These are phyloP conservation scores for Diplodia scrobiculata DNA, from an alignment of 2,329 filamentous ascomycete genomes.

Conservation along the genomic window DNA sequence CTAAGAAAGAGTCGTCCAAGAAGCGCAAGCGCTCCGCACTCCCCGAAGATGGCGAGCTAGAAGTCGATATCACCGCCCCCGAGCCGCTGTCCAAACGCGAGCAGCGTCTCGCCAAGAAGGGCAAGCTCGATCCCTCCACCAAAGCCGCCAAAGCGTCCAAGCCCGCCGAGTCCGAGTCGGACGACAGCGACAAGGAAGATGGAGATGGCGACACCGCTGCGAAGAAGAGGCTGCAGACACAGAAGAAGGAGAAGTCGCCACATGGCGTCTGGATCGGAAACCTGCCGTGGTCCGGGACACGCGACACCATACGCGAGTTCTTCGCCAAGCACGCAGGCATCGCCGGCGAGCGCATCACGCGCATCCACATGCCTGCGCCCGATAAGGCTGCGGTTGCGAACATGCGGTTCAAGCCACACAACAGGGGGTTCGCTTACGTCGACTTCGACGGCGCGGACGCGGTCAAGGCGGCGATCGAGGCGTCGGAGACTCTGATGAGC, in stretches of 20 bases:
- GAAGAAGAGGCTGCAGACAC: constrained; percentile 3
- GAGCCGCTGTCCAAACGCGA: constrained; percentile 95
- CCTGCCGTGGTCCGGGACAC: constrained; percentile 78
- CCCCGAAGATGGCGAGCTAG: constrained; percentile 62
- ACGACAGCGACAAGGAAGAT: constrained; percentile 41
- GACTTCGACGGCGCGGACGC: constrained; percentile 74
- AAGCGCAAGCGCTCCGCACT: constrained; percentile 63
- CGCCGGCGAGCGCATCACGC: constrained; percentile 70
- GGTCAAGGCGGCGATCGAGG: constrained; percentile 73
- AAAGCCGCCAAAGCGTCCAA: constrained; percentile 30
- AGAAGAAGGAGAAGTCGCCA: constrained; percentile 64
- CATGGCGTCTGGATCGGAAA: constrained; percentile 97
- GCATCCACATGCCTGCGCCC: constrained; percentile 74
- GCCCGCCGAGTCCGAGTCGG: constrained; percentile 32
- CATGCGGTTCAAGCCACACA: constrained; percentile 61
- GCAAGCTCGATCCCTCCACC: constrained; percentile 54
- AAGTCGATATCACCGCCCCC: constrained; percentile 85
- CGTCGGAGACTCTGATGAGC: constrained; percentile 79
- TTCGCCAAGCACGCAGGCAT: constrained; percentile 67
- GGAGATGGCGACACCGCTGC: constrained; percentile 34
- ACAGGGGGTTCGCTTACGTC: constrained; percentile 95
- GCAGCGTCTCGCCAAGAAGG: constrained; percentile 85
- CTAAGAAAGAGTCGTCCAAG: constrained; percentile 27
- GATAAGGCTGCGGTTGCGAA: constrained; percentile 40
- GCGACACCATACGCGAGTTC: constrained; percentile 74